Conservation (phyloP, 768 basidiomycete genomes). For the Mycena latifolia region DNA sequence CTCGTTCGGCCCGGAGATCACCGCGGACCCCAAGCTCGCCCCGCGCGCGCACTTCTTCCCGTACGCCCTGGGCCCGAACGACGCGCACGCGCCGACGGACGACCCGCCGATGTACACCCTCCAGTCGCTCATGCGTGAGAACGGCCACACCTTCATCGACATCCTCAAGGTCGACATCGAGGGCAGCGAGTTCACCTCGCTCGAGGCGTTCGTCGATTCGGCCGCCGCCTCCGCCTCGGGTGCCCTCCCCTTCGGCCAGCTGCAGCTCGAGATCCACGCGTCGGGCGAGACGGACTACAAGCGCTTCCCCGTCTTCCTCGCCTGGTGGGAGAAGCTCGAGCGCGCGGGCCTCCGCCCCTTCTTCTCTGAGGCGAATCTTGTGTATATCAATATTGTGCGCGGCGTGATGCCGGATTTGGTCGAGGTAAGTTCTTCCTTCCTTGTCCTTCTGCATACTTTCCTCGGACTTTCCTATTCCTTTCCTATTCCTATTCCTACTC, state of each 20-base stretch:
- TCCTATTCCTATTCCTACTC: too few relatives aligned
- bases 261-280: constrained; percentile 1
- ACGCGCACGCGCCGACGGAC: not conserved
- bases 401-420: not conserved
- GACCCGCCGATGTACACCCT: not conserved
- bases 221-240: not conserved
- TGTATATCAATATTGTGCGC: not conserved
- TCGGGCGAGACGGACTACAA: not conserved
- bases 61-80: not conserved
- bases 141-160: not conserved
- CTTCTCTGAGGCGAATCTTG: not conserved
- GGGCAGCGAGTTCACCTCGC: not conserved
- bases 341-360: not conserved
- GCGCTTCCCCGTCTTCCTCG: not conserved
- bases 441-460: too few relatives aligned
- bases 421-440: not conserved
- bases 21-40: not conserved
- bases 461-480: too few relatives aligned
- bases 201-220: not conserved
- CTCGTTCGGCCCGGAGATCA: not conserved
- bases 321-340: not conserved
- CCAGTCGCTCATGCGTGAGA: not conserved
- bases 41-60: not conserved
- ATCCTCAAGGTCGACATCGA: not conserved
- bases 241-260: not conserved